Percentiles rank a stretch among this genome's conserved stretches.
Conservation (phyloP, 371 early-diverging fungal genomes). For the Saksenaea vasiformis region DNA sequence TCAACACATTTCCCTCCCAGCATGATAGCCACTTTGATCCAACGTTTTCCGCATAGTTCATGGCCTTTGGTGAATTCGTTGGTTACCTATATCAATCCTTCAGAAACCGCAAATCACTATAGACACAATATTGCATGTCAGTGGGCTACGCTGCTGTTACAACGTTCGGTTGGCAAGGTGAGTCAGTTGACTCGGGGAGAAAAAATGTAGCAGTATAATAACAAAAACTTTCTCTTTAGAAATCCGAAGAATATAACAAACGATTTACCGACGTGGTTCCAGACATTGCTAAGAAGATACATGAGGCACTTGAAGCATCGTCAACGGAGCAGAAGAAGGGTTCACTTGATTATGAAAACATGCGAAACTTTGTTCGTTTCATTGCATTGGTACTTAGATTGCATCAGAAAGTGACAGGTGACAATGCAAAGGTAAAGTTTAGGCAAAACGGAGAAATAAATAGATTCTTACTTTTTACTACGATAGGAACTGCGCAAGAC, state of each 20-base stretch:
- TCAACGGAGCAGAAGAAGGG: slow-evolving; percentile 19
- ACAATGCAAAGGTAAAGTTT: slow-evolving; percentile 30
- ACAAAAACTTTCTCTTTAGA: slow-evolving; percentile 30
- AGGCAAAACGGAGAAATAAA: background rate
- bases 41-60: slow-evolving; percentile 64
- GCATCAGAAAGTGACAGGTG: slow-evolving; percentile 28
- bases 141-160: slow-evolving; percentile 45
- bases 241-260: slow-evolving; percentile 41
- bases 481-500: slow-evolving; percentile 19
- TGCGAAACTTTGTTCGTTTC: slow-evolving; percentile 33
- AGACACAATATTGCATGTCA: slow-evolving; percentile 66
- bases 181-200: background rate
- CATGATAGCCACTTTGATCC: slow-evolving; percentile 64
- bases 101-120: slow-evolving; percentile 63
- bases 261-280: slow-evolving; percentile 29
- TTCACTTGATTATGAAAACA: slow-evolving; percentile 23
- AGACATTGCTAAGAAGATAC: slow-evolving; percentile 23
- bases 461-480: background rate
- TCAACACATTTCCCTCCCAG: slow-evolving; percentile 65
- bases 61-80: slow-evolving; percentile 61
- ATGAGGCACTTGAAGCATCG: slow-evolving; percentile 25
- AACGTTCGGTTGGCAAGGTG: slow-evolving; percentile 51
- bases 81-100: slow-evolving; percentile 52
- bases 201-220: slow-evolving; percentile 22
- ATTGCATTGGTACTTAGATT: slow-evolving; percentile 24